These are phyloP conservation scores for Prototheca stagnorum DNA, from an alignment of 163 green algal genomes.

Conservation along the genomic window DNA sequence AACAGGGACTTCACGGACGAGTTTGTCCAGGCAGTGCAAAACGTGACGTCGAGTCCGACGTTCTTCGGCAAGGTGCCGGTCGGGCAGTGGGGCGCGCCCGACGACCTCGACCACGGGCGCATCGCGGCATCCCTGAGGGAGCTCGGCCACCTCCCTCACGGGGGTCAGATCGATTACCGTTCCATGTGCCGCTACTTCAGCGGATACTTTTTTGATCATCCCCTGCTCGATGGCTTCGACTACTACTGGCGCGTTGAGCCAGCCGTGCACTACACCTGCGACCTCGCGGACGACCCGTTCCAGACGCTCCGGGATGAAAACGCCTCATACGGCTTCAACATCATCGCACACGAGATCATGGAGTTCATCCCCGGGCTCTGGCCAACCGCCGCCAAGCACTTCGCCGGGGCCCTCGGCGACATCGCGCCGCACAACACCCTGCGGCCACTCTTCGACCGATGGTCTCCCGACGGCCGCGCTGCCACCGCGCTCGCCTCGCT, in stretches of 20 bases:
- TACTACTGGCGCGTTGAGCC: constrained; percentile 34
- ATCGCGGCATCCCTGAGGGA: neutral
- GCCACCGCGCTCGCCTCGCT: too few relatives aligned
- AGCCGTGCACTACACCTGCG: constrained; percentile 23
- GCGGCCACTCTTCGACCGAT: too few relatives aligned
- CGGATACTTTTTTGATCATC: constrained; percentile 27
- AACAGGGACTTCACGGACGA: constrained; percentile 7
- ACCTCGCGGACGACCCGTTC: constrained; percentile 19
- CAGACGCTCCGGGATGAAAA: neutral
- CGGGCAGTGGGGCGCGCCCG: constrained; percentile 19
- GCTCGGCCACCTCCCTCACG: constrained; percentile 11
- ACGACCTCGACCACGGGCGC: constrained; percentile 1
- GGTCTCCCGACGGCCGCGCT: too few relatives aligned
- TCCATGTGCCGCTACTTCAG: constrained; percentile 31
- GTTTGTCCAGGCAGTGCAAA: constrained; percentile 2
- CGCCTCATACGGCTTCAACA: constrained; percentile 25
- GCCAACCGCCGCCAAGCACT: constrained; percentile 7
- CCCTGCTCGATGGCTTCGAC: constrained; percentile 21
- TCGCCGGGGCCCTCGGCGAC: too few relatives aligned
- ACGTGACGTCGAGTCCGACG: neutral
- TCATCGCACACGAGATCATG: constrained; percentile 14
- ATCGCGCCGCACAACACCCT: too few relatives aligned
- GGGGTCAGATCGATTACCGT: constrained; percentile 19
- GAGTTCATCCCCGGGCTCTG: constrained; percentile 22
- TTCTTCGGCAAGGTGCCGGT: constrained; percentile 14